phyloP scores from a whole-genome alignment of 2,329 filamentous ascomycete species.

The Apiospora rasikravindrae region DNA sequence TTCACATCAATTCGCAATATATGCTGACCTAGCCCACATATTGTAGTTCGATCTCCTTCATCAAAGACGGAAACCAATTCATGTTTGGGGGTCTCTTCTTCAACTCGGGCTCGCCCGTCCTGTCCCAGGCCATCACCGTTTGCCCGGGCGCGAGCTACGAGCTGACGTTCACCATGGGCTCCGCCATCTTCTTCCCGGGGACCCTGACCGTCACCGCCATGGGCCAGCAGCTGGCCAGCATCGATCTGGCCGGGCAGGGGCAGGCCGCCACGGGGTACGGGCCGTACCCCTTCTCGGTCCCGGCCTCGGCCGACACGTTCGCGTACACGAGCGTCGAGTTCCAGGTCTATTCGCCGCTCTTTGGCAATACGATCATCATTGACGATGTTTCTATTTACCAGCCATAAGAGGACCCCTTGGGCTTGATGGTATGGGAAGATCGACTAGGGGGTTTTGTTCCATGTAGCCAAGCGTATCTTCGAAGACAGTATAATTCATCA shows the following conservation, averaged over 20 bases:
- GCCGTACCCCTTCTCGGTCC: conserved; percentile 6
- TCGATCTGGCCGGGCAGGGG: not conserved
- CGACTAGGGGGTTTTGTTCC: too few relatives aligned
- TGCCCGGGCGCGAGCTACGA: conserved; percentile 15
- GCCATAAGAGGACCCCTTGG: not conserved
- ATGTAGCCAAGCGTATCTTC: too few relatives aligned
- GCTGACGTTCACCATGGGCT: conserved; percentile 2
- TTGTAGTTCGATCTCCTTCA: not conserved
- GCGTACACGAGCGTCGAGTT: not conserved
- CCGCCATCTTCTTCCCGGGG: too few relatives aligned
- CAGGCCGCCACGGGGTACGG: conserved; percentile 11
- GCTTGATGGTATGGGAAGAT: too few relatives aligned
- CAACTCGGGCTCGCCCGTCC: not conserved
- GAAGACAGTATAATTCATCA: too few relatives aligned
- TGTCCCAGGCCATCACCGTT: not conserved
- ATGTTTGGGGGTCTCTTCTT: too few relatives aligned
- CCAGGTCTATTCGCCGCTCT: not conserved
- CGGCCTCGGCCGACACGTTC: conserved; percentile 1
- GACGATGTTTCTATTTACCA: not conserved
- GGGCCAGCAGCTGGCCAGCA: not conserved
- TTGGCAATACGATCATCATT: fast-evolving
- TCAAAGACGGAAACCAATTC: too few relatives aligned
- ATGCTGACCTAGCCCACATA: not conserved
- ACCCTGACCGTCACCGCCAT: not conserved
- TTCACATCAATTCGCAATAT: not conserved